A percentile compares a stretch with the other conserved stretches of the same genome.
Conservation (phyloP, 257 asterid species). For the Echites panduratus region DNA sequence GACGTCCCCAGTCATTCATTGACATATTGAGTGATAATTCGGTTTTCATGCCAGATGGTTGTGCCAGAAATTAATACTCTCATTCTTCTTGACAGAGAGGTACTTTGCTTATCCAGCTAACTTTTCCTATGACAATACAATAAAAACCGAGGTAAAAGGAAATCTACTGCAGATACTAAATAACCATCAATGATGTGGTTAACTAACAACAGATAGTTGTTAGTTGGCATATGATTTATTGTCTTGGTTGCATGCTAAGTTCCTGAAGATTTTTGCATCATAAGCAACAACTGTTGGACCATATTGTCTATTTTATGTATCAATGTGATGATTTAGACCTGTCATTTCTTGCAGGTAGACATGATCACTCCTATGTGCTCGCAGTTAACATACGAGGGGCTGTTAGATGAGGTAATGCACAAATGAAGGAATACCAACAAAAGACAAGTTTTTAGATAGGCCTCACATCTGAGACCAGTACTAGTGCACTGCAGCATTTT, state of each 20-base stretch:
- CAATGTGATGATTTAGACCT: conserved; percentile 14
- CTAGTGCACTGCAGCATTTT: background rate
- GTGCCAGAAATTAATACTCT: conserved; percentile 88
- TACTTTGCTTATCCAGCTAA: conserved; percentile 20
- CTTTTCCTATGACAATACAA: conserved; percentile 5
- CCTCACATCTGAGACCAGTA: background rate
- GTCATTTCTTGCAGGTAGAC: conserved; percentile 69
- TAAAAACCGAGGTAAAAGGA: background rate
- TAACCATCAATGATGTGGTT: background rate
- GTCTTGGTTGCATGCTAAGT: background rate
- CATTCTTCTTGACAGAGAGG: conserved; percentile 94
- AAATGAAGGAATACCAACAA: background rate
- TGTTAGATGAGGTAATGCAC: conserved; percentile 72
- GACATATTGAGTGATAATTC: conserved; percentile 11
- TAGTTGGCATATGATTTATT: background rate
- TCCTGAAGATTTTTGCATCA: background rate
- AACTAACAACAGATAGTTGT: background rate
- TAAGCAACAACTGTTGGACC: background rate
- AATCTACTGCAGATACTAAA: background rate
- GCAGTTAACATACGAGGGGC: conserved; percentile 89
- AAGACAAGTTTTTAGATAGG: background rate
- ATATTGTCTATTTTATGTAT: background rate
- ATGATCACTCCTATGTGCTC: conserved; percentile 99
- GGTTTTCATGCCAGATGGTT: conserved; percentile 44
- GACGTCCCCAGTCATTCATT: background rate